Evolutionary conservation across 768 basidiomycete genomes (phyloP).

Genomic region (Trametes punicea): DNA sequence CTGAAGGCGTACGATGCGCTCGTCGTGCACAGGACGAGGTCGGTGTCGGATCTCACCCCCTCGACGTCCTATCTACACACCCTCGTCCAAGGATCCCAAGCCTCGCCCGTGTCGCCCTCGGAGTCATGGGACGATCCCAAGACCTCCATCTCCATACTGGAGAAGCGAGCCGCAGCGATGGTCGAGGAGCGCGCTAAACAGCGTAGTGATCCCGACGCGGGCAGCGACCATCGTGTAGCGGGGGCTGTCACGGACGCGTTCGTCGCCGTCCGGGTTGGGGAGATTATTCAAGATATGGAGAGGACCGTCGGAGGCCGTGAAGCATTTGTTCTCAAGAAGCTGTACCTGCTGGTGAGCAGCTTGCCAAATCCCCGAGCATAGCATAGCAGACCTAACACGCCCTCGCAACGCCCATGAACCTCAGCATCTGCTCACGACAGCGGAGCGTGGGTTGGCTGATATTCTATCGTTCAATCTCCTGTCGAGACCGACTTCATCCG

Average conservation of each 20-base stretch:
- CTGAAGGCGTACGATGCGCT: constrained; percentile 52
- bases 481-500: constrained; percentile 2
- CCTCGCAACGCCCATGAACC: neutral
- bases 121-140: constrained; percentile 36
- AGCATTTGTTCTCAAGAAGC: constrained; percentile 24
- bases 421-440: constrained; percentile 58
- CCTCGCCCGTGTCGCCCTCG: neutral
- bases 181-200: constrained; percentile 42
- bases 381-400: too few relatives aligned
- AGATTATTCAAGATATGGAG: constrained; percentile 40
- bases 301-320: constrained; percentile 17
- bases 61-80: constrained; percentile 56
- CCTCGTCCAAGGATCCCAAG: constrained; percentile 27
- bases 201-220: constrained; percentile 45
- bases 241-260: constrained; percentile 69
- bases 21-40: constrained; percentile 28
- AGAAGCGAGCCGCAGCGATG: constrained; percentile 62
- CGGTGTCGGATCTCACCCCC: constrained; percentile 38
- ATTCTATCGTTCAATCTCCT: constrained; percentile 55
- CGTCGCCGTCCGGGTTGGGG: constrained; percentile 52
- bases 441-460: constrained; percentile 55
- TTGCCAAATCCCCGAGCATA: neutral
- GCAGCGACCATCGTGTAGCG: constrained; percentile 53
- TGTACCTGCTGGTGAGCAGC: constrained; percentile 46
- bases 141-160: constrained; percentile 48